Evolutionary conservation across 2,329 filamentous ascomycete genomes (phyloP), one percentile per base, ranked within the genome.

Genomic region (Diplocarpon rosae): DNA sequence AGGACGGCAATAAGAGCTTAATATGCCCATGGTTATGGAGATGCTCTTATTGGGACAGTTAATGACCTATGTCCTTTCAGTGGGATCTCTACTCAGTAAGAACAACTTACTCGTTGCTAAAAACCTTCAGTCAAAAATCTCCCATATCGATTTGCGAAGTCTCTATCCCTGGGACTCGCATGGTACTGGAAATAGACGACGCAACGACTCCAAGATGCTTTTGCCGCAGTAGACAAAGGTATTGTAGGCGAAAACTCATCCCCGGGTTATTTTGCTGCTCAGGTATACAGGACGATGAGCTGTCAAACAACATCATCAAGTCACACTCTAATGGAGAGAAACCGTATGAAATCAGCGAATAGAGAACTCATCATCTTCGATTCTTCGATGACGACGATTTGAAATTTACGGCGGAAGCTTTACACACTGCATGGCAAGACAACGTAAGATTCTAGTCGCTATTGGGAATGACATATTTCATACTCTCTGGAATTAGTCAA

Each of bases 321-420:
- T 17, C n/a, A 27, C 8, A 45, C 32, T 3, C 45, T 43, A 24
- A 41, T 40, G 30, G 40, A 50, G 14, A 37, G 24, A n/a, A 39
- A 24, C 32, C 42, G 32, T 24, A 43, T 39, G 38, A 48, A 46
- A n/a, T 12, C 34, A 10, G 37, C 33, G 14, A 30, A 43, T 15
- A 37, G 24, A 15, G n/a, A 45, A 37, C 24, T 37, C 39, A 7
- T 42, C 48, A 29, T 48, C 44, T 5, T 29, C 43, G 16, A 39
- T 34, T 3, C n/a, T n/a, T 46, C n/a, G 30, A 32, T 10, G n/a
- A n/a, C n/a, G n/a, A n/a, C n/a, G n/a, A 51, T 34, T 51, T 49
- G 52, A 70, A 72, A 53, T 70, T 70, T 11, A 69, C 69, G 4
- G 65, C 69, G 0, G 70, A 65, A 1, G 66, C 69, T 8, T 64